Evolutionary conservation across 805 yeast species (phyloP).

Genomic region (Jamesozyma rosinii): DNA sequence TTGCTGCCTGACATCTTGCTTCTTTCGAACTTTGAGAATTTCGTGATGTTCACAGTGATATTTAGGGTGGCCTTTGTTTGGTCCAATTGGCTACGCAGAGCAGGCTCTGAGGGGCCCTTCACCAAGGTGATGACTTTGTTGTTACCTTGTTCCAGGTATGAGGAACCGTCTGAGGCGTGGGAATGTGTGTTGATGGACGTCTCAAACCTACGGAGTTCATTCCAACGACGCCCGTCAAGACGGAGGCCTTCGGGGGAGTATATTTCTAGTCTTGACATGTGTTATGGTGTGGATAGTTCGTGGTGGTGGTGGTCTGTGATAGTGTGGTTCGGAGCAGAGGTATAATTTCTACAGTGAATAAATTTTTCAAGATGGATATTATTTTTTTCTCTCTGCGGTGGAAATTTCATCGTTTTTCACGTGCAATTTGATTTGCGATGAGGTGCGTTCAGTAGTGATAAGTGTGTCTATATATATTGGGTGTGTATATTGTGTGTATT

Average conservation of each 20-base stretch:
- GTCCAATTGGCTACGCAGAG: slow-evolving; percentile 41
- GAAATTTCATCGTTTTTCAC: not conserved
- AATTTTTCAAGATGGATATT: too few relatives aligned
- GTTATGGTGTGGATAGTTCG: too few relatives aligned
- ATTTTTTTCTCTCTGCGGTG: not conserved
- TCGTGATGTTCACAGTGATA: slow-evolving; percentile 63
- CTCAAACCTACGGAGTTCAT: slow-evolving; percentile 75
- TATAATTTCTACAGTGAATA: too few relatives aligned
- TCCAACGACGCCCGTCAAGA: slow-evolving; percentile 90
- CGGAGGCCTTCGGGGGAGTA: slow-evolving; percentile 94
- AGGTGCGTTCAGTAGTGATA: too few relatives aligned
- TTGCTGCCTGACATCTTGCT: slow-evolving; percentile 42
- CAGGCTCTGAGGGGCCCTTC: slow-evolving; percentile 85
- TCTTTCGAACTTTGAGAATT: slow-evolving; percentile 71
- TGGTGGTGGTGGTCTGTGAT: too few relatives aligned
- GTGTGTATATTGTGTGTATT: too few relatives aligned
- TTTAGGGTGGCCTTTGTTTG: slow-evolving; percentile 47
- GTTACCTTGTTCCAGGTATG: slow-evolving; percentile 86
- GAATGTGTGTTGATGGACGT: slow-evolving; percentile 85
- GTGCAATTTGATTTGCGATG: not conserved
- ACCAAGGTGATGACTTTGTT: slow-evolving; percentile 80
- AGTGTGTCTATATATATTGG: too few relatives aligned
- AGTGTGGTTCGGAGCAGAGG: too few relatives aligned
- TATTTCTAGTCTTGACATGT: slow-evolving; percentile 63
- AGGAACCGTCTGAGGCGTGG: slow-evolving; percentile 80